These are phyloP conservation scores for Isatis tinctoria DNA, from an alignment of 345 rosid genomes.

Conservation along the genomic window DNA sequence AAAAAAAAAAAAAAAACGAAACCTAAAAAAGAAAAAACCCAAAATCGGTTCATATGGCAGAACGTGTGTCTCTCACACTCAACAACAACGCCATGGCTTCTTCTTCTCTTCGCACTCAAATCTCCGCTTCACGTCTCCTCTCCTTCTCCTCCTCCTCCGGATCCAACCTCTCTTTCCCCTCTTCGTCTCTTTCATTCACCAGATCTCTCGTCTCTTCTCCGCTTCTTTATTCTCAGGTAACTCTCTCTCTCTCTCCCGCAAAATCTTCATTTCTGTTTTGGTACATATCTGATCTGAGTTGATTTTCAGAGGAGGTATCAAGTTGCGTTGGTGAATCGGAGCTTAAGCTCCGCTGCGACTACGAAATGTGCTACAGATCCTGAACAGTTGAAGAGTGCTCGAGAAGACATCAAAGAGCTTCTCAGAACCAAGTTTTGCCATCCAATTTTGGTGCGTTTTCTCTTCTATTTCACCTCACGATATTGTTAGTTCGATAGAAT, in stretches of 20 bases:
- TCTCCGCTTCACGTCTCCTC: conserved; percentile 51
- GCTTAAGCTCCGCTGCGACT: conserved; percentile 42
- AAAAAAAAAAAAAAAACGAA: no score
- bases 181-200: conserved; percentile 38
- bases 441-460: conserved; percentile 64
- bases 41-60: not conserved
- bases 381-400: conserved; percentile 76
- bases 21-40: no score
- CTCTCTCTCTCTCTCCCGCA: not conserved
- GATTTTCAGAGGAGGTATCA: conserved; percentile 41
- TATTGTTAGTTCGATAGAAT: no score
- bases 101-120: conserved; percentile 36
- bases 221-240: conserved; percentile 48
- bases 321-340: conserved; percentile 26
- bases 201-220: conserved; percentile 58
- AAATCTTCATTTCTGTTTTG: not conserved
- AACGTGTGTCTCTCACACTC: not conserved
- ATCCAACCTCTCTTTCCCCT: conserved; percentile 25
- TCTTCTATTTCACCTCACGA: no score
- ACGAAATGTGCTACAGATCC: conserved; percentile 65
- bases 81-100: conserved; percentile 19
- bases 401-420: conserved; percentile 78
- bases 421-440: conserved; percentile 71
- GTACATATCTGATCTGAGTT: not conserved
- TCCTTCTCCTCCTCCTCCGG: conserved; percentile 37